These are phyloP conservation scores for Lentinula boryana DNA, from an alignment of 768 basidiomycete genomes.

Conservation along the genomic window DNA sequence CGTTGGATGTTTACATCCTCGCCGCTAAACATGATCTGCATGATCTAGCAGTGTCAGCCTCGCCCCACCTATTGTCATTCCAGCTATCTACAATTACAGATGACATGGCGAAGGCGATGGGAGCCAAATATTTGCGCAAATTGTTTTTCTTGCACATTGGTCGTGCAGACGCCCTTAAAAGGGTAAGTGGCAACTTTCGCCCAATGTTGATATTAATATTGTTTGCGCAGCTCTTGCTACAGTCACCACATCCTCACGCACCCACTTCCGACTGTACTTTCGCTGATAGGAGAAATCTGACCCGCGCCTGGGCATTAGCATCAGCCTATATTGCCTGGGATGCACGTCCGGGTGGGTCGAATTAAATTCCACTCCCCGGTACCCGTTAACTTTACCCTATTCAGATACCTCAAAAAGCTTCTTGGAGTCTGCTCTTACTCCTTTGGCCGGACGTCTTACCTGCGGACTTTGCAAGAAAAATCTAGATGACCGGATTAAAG, in stretches of 20 bases:
- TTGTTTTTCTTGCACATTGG: conserved; percentile 84
- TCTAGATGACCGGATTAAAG: conserved; percentile 61
- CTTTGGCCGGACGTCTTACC: conserved; percentile 59
- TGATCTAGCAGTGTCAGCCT: conserved; percentile 70
- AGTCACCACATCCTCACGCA: conserved; percentile 69
- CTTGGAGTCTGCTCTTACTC: conserved; percentile 68
- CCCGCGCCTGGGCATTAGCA: conserved; percentile 77
- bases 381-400: conserved; percentile 9
- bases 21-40: conserved; percentile 62
- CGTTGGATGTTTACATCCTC: conserved; percentile 67
- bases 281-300: conserved; percentile 70
- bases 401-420: conserved; percentile 64
- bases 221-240: conserved; percentile 39
- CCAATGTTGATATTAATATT: neutral
- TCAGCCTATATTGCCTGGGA: conserved; percentile 83
- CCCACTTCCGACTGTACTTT: conserved; percentile 66
- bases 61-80: conserved; percentile 69
- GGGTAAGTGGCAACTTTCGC: conserved; percentile 19
- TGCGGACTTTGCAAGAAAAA: conserved; percentile 64
- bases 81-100: conserved; percentile 65
- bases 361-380: neutral
- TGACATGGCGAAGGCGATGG: conserved; percentile 62
- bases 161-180: conserved; percentile 75
- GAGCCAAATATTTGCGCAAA: conserved; percentile 71
- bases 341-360: conserved; percentile 59